Evolutionary conservation across 768 basidiomycete genomes (phyloP), one percentile per base, ranked within the genome.

Genomic region (Pleurotus sapidus): DNA sequence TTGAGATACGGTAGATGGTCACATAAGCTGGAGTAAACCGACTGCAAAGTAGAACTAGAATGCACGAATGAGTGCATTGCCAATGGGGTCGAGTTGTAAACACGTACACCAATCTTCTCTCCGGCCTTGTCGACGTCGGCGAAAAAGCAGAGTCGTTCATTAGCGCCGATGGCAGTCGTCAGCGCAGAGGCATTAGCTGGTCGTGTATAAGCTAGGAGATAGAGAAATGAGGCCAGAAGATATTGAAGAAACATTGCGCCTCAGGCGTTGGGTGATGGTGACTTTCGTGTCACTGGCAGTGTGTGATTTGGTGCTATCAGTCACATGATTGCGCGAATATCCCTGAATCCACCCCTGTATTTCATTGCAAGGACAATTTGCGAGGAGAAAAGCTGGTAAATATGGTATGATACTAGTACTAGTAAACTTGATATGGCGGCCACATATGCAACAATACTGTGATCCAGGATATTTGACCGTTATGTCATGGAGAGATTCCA

Each of bases 41-140:
- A 93, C 95, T 61, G 96, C 96, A 78, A 94, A 98, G 77, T 98
- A 98, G 75, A 99, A 98, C 84, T 98, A 68, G n/a, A 67, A 60
- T 40, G 8, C 60, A 46, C 43, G 60, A 49, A 61, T 46, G 30
- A 25, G 47, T 57, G 66, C 30, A 34, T 34, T 34, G 30, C 30
- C 30, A 11, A 34, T 7, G 30, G 30, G 30, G 9, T 30, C 11
- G 9, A 34, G 30, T 34, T 17, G 18, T 55, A 58, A 30, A 51
- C 27, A 81, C 87, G 62, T 72, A 89, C 91, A 49, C 91, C 88
- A 62, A 95, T 86, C 80, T 94, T 96, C 78, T 94, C 90, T 57
- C 93, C 92, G 1, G 83, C 86, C 78, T 95, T 96, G 78, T 99
- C 97, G 18, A 96, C 95, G 68, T 95, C 93, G 5, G 94, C 92